A percentile compares a stretch with the other conserved stretches of the same genome.
Evolutionary conservation across 768 basidiomycete species (phyloP).

Genomic region (Lactarius quietus): DNA sequence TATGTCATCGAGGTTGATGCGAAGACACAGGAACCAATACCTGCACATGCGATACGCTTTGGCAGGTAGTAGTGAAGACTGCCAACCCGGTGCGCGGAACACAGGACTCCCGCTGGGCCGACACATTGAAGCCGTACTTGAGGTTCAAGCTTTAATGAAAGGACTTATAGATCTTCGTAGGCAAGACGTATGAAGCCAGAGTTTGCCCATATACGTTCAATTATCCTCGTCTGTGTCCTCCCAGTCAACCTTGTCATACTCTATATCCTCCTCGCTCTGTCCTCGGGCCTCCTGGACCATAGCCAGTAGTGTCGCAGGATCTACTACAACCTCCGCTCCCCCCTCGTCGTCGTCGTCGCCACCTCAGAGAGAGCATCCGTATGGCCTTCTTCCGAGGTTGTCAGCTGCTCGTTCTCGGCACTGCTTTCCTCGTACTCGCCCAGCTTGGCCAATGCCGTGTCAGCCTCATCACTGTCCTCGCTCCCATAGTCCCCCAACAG

Average conservation of each 20-base stretch:
- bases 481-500: slow-evolving; percentile 62
- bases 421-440: slow-evolving; percentile 50
- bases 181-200: slow-evolving; percentile 52
- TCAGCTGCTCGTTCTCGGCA: slow-evolving; percentile 26
- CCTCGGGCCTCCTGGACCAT: slow-evolving; percentile 39
- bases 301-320: slow-evolving; percentile 42
- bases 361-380: slow-evolving; percentile 26
- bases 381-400: slow-evolving; percentile 37
- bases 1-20: slow-evolving; percentile 54
- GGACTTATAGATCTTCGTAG: slow-evolving; percentile 74
- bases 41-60: slow-evolving; percentile 78
- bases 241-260: slow-evolving; percentile 50
- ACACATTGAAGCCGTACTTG: slow-evolving; percentile 70
- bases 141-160: slow-evolving; percentile 82
- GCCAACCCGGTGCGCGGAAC: slow-evolving; percentile 74
- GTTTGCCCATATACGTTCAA: neutral
- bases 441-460: slow-evolving; percentile 32
- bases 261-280: slow-evolving; percentile 33
- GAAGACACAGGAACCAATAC: slow-evolving; percentile 69
- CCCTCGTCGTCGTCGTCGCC: slow-evolving; percentile 34
- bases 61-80: slow-evolving; percentile 88
- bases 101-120: slow-evolving; percentile 71
- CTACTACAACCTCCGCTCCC: slow-evolving; percentile 37
- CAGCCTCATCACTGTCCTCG: slow-evolving; percentile 37
- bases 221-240: slow-evolving; percentile 40